A percentile compares a stretch with the other conserved stretches of the same genome.
phyloP scores from a whole-genome alignment of 192 early-diverging fungal genomes.

The Coemansia sp. region DNA sequence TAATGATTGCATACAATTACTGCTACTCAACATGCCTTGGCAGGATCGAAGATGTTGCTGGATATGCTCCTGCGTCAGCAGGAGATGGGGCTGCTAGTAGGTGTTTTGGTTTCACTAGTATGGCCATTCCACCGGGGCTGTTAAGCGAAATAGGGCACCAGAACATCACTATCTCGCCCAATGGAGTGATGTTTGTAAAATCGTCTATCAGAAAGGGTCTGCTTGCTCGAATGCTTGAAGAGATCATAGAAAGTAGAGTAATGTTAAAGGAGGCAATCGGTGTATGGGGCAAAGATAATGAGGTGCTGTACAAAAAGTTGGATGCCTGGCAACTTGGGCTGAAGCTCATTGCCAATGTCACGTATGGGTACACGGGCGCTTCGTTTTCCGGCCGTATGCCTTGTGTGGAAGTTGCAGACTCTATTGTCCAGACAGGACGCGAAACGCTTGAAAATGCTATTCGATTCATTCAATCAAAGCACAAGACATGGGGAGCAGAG shows the following conservation, averaged over 20 bases:
- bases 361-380: constrained; percentile 86
- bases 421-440: constrained; percentile 85
- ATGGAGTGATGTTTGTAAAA: constrained; percentile 86
- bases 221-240: constrained; percentile 79
- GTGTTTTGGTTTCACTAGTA: constrained; percentile 66
- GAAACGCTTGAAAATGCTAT: constrained; percentile 80
- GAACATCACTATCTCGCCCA: constrained; percentile 75
- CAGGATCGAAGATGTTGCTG: constrained; percentile 32
- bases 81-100: constrained; percentile 28
- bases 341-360: constrained; percentile 93
- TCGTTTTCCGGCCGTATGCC: constrained; percentile 91
- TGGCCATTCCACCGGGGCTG: constrained; percentile 63
- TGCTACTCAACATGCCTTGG: constrained; percentile 94
- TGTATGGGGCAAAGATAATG: constrained; percentile 40
- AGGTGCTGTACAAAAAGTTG: constrained; percentile 62
- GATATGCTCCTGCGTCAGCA: neutral
- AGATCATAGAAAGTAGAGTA: constrained; percentile 85
- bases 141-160: constrained; percentile 68
- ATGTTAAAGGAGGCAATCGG: constrained; percentile 91
- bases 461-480: constrained; percentile 59
- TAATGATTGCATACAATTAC: constrained; percentile 97
- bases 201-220: constrained; percentile 76
- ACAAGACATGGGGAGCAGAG: constrained; percentile 65
- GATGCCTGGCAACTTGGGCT: constrained; percentile 84
- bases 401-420: constrained; percentile 84